These are phyloP conservation scores for Pulveroboletus sp. DNA, from an alignment of 768 basidiomycete genomes.

Conservation along the genomic window DNA sequence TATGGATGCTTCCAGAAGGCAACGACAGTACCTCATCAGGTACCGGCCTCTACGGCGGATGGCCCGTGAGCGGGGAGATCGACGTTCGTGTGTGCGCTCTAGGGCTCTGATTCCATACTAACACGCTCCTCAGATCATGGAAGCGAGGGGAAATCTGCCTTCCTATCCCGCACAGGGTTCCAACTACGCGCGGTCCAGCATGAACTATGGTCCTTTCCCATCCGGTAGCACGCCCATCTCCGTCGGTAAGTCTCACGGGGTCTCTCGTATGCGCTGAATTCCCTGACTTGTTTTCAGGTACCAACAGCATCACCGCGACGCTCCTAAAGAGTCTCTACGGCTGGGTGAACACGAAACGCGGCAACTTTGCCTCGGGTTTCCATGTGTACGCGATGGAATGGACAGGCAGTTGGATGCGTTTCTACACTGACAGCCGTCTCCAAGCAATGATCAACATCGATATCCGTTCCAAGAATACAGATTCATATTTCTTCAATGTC, in stretches of 20 bases:
- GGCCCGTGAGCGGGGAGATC: slow-evolving; percentile 57
- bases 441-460: slow-evolving; percentile 48
- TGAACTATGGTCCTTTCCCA: slow-evolving; percentile 65
- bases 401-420: slow-evolving; percentile 52
- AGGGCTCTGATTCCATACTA: not conserved
- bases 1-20: slow-evolving; percentile 30
- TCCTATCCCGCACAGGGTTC: slow-evolving; percentile 40
- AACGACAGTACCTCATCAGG: slow-evolving; percentile 19
- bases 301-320: slow-evolving; percentile 9
- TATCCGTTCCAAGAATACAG: slow-evolving; percentile 39
- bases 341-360: slow-evolving; percentile 36
- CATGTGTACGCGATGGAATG: slow-evolving; percentile 58
- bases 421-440: slow-evolving; percentile 51
- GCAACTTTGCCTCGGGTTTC: slow-evolving; percentile 45
- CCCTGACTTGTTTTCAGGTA: not conserved
- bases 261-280: not conserved
- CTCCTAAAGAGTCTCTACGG: slow-evolving; percentile 38
- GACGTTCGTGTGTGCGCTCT: slow-evolving; percentile 39
- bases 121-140: slow-evolving; percentile 42
- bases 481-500: slow-evolving; percentile 48
- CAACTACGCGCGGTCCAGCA: slow-evolving; percentile 49
- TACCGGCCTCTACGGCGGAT: slow-evolving; percentile 30
- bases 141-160: slow-evolving; percentile 47
- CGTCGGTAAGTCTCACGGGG: slow-evolving; percentile 11
- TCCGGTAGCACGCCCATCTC: slow-evolving; percentile 32